Percentiles rank a stretch among this genome's conserved stretches.
phyloP scores from a whole-genome alignment of 139 green algal genomes.

The Limnomonas spitsbergensis region DNA sequence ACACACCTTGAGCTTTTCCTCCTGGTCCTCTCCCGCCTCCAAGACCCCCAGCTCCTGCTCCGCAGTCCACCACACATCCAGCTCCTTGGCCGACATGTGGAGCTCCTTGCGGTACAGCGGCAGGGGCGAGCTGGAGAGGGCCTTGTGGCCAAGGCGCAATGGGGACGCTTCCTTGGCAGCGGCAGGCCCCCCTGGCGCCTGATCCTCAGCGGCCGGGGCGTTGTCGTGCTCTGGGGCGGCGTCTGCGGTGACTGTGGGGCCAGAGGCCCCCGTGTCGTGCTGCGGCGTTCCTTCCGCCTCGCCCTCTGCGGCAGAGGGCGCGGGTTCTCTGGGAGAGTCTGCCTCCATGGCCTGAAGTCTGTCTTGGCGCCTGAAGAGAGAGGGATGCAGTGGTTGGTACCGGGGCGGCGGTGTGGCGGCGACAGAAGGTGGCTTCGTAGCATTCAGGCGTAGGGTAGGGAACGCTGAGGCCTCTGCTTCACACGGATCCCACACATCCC shows the following conservation, averaged over 20 bases:
- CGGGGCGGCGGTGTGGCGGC: too few relatives aligned
- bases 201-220: neutral
- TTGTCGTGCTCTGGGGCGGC: neutral
- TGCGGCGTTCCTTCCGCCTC: too few relatives aligned
- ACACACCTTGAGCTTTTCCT: constrained; percentile 4
- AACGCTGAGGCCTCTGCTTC: too few relatives aligned
- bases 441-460: too few relatives aligned
- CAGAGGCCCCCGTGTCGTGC: neutral
- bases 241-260: neutral
- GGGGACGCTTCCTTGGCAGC: neutral
- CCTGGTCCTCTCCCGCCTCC: neutral
- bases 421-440: too few relatives aligned
- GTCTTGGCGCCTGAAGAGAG: too few relatives aligned
- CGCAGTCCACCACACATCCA: neutral
- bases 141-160: neutral
- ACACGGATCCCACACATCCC: too few relatives aligned
- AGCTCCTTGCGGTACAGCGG: neutral
- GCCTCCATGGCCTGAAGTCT: too few relatives aligned
- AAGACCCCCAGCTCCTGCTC: neutral
- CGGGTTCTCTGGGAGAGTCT: too few relatives aligned
- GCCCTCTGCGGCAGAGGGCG: too few relatives aligned
- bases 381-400: too few relatives aligned
- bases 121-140: neutral
- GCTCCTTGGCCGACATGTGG: neutral
- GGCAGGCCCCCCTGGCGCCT: neutral